Conservation (phyloP, 2,329 filamentous ascomycete genomes). For the Hypoxylon sp. region DNA sequence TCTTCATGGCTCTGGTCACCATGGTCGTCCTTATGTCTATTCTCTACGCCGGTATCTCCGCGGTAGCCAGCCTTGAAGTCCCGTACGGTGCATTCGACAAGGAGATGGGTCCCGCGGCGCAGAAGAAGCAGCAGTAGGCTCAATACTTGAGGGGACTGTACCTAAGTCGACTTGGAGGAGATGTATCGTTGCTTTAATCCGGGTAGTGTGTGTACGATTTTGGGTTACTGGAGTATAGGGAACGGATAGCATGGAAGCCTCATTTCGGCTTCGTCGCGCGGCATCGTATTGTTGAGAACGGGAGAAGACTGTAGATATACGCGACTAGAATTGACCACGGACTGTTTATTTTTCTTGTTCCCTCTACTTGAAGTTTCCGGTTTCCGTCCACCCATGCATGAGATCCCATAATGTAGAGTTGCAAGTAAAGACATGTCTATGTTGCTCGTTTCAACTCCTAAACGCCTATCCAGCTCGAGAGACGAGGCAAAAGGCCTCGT, state of each 20-base stretch:
- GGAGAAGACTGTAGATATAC: conserved; percentile 34
- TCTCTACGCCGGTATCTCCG: conserved; percentile 78
- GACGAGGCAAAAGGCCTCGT: background rate
- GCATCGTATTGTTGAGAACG: conserved; percentile 15
- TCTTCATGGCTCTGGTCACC: conserved; percentile 86
- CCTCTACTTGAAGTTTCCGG: background rate
- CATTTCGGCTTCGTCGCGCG: conserved; percentile 17
- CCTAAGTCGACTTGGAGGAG: conserved; percentile 4
- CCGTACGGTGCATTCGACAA: conserved; percentile 96
- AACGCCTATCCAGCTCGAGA: conserved; percentile 23
- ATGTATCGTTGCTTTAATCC: conserved; percentile 23
- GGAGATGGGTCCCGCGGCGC: conserved; percentile 87
- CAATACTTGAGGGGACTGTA: background rate
- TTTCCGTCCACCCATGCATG: conserved; percentile 14
- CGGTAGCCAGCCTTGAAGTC: conserved; percentile 82
- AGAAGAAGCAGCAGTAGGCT: conserved; percentile 76
- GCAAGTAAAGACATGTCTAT: background rate
- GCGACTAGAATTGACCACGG: conserved; percentile 30
- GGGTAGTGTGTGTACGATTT: conserved; percentile 32
- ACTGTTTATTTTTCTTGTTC: conserved; percentile 11
- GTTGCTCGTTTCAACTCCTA: conserved; percentile 30
- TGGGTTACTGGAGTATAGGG: conserved; percentile 33
- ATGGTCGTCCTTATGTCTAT: conserved; percentile 77
- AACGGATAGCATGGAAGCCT: conserved; percentile 33
- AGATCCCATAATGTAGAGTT: background rate